A percentile compares a stretch with the other conserved stretches of the same genome.
These are phyloP conservation scores for Aspergillus sp. DNA, from an alignment of 2,329 filamentous ascomycete species.

Conservation along the genomic window DNA sequence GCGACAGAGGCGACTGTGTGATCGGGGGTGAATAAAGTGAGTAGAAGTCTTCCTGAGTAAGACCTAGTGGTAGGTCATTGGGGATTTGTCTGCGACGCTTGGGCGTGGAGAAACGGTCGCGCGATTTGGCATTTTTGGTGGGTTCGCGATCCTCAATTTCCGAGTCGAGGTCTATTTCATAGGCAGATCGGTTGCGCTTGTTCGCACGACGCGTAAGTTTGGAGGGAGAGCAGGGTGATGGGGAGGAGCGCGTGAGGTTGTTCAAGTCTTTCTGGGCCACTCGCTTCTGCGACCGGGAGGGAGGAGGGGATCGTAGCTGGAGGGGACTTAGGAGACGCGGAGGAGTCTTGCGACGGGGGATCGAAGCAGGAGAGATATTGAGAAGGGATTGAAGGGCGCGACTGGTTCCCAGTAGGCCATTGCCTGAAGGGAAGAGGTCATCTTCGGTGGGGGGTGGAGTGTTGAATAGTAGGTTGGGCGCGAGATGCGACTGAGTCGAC, in stretches of 20 bases:
- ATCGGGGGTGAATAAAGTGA: constrained; percentile 40
- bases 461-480: constrained; percentile 38
- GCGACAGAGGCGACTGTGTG: constrained; percentile 35
- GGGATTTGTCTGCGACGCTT: constrained; percentile 48
- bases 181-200: constrained; percentile 41
- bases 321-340: constrained; percentile 45
- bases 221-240: constrained; percentile 25
- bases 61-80: constrained; percentile 47
- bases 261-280: constrained; percentile 8
- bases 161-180: constrained; percentile 18
- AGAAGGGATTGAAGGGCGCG: constrained; percentile 46
- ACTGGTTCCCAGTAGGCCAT: constrained; percentile 44
- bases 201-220: constrained; percentile 38
- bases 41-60: constrained; percentile 47
- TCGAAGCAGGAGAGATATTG: constrained; percentile 42
- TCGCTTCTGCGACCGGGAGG: constrained; percentile 32
- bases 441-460: constrained; percentile 43
- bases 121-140: constrained; percentile 17
- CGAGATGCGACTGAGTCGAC: constrained; percentile 35
- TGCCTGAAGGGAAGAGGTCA: constrained; percentile 32
- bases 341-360: constrained; percentile 36
- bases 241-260: constrained; percentile 24
- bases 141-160: constrained; percentile 20
- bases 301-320: constrained; percentile 32
- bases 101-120: constrained; percentile 43